A percentile compares a stretch with the other conserved stretches of the same genome.
phyloP scores from a whole-genome alignment of 2,329 filamentous ascomycete genomes.

The Cryphonectria japonica region DNA sequence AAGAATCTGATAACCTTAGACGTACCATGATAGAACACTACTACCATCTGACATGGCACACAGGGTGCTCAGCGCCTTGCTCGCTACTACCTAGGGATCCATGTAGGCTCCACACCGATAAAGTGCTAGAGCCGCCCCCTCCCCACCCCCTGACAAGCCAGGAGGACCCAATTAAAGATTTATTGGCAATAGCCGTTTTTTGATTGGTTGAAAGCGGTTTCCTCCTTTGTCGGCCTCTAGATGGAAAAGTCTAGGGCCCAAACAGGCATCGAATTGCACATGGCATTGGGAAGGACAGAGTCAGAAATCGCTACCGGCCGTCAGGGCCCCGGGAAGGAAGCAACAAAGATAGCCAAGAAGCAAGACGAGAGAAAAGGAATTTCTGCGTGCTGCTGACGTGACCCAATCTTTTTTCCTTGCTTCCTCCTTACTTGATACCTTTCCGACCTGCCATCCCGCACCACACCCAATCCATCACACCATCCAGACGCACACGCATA shows the following conservation, averaged over 20 bases:
- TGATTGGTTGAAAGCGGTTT: background rate
- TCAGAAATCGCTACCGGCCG: background rate
- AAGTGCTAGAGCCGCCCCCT: background rate
- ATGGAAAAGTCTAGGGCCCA: background rate
- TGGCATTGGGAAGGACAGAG: background rate
- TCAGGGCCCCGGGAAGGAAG: background rate
- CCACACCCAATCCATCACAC: constrained; percentile 6
- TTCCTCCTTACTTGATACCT: background rate
- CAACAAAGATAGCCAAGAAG: background rate
- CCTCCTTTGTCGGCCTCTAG: constrained; percentile 1
- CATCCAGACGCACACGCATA: constrained; percentile 8
- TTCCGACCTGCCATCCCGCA: background rate
- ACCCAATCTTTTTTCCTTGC: background rate
- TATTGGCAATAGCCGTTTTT: background rate
- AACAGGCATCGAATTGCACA: background rate
- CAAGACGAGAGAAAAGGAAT: background rate
- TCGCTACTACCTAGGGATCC: background rate
- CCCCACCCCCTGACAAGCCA: constrained; percentile 2
- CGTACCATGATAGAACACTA: background rate
- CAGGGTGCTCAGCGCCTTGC: background rate
- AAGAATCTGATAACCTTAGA: background rate
- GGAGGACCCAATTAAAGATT: background rate
- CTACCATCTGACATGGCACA: background rate
- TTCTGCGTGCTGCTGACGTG: constrained; percentile 10
- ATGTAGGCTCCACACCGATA: constrained; percentile 1